These are phyloP conservation scores for Lenwebbia sp. DNA, from an alignment of 345 rosid species.

Conservation along the genomic window DNA sequence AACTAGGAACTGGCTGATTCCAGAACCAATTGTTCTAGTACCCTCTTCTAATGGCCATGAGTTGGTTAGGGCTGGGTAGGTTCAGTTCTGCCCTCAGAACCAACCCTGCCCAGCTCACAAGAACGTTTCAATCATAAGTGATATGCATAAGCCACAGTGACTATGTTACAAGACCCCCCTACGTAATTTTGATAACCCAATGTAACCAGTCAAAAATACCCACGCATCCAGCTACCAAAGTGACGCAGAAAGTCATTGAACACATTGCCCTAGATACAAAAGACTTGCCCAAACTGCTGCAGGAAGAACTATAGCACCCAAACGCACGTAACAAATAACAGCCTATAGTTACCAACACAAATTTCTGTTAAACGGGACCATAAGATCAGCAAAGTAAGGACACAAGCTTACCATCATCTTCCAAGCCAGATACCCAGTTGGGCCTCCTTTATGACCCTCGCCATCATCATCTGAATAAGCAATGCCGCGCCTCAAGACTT, in stretches of 20 bases:
- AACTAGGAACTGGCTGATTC: not conserved
- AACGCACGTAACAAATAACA: not conserved
- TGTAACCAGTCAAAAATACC: not conserved
- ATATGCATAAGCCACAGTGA: not conserved
- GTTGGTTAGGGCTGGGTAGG: not conserved
- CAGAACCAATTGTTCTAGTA: not conserved
- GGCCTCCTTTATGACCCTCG: conserved; percentile 69
- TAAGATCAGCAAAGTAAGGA: not conserved
- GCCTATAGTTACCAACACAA: not conserved
- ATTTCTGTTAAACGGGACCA: not conserved
- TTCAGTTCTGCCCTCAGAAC: not conserved
- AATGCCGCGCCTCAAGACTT: conserved; percentile 49
- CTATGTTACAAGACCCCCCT: not conserved
- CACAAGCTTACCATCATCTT: conserved; percentile 65
- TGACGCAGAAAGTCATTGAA: not conserved
- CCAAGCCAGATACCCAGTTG: conserved; percentile 91
- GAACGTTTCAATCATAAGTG: not conserved
- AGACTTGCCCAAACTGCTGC: not conserved
- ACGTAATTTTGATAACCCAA: not conserved
- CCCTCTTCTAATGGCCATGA: not conserved
- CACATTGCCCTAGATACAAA: not conserved
- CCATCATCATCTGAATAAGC: conserved; percentile 28
- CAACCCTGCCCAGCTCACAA: not conserved
- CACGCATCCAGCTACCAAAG: not conserved
- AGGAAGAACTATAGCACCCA: not conserved